Evolutionary conservation across 192 early-diverging fungal genomes (phyloP), one percentile per base, ranked within the genome.

Genomic region (Coemansia sp.): DNA sequence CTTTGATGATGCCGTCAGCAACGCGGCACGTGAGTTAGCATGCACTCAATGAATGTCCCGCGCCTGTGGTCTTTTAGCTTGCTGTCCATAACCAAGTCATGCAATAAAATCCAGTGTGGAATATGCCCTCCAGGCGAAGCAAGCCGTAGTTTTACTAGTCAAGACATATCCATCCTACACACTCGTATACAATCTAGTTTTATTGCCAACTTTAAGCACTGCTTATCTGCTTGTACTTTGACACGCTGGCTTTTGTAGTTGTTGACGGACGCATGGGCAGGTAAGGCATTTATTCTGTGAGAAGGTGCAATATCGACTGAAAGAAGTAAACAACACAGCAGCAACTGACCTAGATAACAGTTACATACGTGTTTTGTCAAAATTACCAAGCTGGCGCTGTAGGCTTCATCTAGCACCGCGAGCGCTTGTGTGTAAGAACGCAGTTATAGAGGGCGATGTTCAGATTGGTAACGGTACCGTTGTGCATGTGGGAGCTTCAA

Each of bases 361-460:
- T 36, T 36, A 6, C 33, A 6, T 36, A 36, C 10, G 33, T 36
- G 1, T 36, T 1, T 36, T 24, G 22, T 22, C 39, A 36, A 59
- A 8, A 19, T 36, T 3, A n/a, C 19, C 2, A 0, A 59, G 58
- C 25, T 29, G 14, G 23, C 8, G 11, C 17, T 61, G 53, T 75
- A 80, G 75, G 59, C 58, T 82, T 21, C 71, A 65, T 54, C 72
- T 82, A 58, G 74, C 74, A 30, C 71, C 67, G 39, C 71, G 62
- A 10, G 80, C 80, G 6, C 71, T 82, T 4, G 80, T 82, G 50
- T 82, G 80, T 55, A 72, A 82, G 39, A 82, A 74, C 57, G 32
- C 75, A 0, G 54, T 32, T 9, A 71, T 82, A 32, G 80, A 82
- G 50, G 80, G 80, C 64, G 74, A 76, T 29, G 71, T 82, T 10